Base-by-base conservation (phyloP, 2,329 filamentous ascomycete genomes). In the Cordyceps militaris region DNA sequence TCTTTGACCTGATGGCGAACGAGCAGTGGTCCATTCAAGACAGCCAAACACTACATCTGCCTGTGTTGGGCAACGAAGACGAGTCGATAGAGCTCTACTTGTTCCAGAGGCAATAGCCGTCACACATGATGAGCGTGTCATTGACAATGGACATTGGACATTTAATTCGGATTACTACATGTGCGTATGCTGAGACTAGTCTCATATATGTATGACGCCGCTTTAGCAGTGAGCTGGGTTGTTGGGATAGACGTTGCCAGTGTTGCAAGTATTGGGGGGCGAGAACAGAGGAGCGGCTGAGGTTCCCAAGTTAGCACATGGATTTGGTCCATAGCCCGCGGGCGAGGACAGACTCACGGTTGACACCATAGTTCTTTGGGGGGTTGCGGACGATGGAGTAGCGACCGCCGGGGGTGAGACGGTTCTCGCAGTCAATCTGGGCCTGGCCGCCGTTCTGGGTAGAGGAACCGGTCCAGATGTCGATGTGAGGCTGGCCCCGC, bases 71-170 rank as follows among this genome's bases (percentile, higher is more conserved):
- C 16, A 69, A 66, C 4, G 73, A 77, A 30, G 65, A 69, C 4
- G 72, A 83, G 60, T 63, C 68, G 3, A 74, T 84, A 6, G 76
- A 83, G 63, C 66, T 83, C 30, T 83, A 82, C 62, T 63, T 82
- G 2, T 78, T 81, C 48, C 69, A 75, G 50, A 81, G 69, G 62
- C 59, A 61, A 49, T 66, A 63, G 23, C 4, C 9, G 28, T 6
- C 16, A 44, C 8, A 11, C 32, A 23, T 13, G 28, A 8, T n/a
- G 7, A 8, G 1, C 19, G 4, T 21, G 9, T 49, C 23, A 36
- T 34, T 13, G 24, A 13, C 14, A 19, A 36, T 26, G 23, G 3
- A 51, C 2, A 4, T 19, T 14, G 3, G 3, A 34, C 19, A 52
- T 19, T 23, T 10, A 11, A 5, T 8, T 3, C 16, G 28, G 21